Percentiles rank a stretch among this genome's conserved stretches.
phyloP scores from a whole-genome alignment of 164 flowering plant species.

The Annona squamosa region DNA sequence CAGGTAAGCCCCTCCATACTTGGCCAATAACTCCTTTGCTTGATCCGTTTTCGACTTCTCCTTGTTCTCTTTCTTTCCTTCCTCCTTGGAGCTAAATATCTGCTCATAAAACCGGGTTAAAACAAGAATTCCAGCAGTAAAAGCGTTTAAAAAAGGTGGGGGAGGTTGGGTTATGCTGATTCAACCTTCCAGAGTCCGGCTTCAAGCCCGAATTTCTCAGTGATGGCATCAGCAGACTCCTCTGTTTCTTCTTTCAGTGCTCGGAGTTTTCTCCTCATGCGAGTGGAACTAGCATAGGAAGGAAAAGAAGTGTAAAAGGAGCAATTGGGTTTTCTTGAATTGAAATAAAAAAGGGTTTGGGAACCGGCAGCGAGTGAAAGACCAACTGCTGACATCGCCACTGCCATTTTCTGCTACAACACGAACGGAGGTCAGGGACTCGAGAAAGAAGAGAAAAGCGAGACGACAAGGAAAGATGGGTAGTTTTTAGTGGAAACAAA shows the following conservation, averaged over 20 bases:
- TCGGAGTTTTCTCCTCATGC: conserved; percentile 18
- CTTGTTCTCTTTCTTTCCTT: conserved; percentile 27
- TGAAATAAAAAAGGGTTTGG: not conserved
- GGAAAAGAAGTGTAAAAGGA: not conserved
- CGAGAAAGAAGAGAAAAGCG: no score
- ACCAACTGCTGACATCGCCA: not conserved
- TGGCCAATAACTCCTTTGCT: conserved; percentile 82
- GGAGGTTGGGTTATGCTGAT: not conserved
- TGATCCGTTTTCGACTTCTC: conserved; percentile 72
- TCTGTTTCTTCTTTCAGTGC: conserved; percentile 54
- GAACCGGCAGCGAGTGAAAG: not conserved
- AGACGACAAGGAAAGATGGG: not conserved
- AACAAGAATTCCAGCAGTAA: not conserved
- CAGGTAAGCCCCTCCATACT: conserved; percentile 95
- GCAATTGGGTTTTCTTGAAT: not conserved
- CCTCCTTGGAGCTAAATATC: conserved; percentile 88
- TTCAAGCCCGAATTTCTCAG: conserved; percentile 91
- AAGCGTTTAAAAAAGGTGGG: not conserved
- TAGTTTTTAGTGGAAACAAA: not conserved
- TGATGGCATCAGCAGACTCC: conserved; percentile 56
- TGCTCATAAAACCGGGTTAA: conserved; percentile 9
- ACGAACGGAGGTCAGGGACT: not conserved
- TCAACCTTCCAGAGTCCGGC: conserved; percentile 92
- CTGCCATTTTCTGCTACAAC: not conserved
- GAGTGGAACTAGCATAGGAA: not conserved